phyloP scores from a whole-genome alignment of 495 filamentous ascomycete genomes.

The Usnea hakonensis region DNA sequence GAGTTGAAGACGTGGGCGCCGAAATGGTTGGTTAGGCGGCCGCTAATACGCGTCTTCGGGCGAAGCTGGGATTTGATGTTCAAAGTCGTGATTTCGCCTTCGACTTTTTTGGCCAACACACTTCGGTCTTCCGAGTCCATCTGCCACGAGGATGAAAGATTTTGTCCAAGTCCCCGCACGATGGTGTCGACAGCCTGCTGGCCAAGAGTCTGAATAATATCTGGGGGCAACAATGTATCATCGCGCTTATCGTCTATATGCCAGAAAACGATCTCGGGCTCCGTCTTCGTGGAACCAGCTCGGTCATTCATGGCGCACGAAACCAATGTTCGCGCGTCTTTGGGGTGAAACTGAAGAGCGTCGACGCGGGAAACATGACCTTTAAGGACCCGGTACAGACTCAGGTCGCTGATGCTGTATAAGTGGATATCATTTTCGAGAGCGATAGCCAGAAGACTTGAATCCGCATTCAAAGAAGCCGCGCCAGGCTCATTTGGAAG shows the following conservation, averaged over 20 bases:
- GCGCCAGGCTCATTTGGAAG: not conserved
- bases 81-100: not conserved
- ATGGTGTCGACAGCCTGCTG: not conserved
- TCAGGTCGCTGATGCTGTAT: not conserved
- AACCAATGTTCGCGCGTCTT: not conserved
- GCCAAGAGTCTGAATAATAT: not conserved
- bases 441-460: not conserved
- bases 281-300: not conserved
- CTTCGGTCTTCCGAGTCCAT: not conserved
- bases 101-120: not conserved
- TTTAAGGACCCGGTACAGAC: not conserved
- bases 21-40: not conserved
- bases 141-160: not conserved
- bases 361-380: slow-evolving; percentile 8
- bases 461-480: slow-evolving; percentile 4
- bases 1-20: slow-evolving; percentile 4
- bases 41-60: not conserved
- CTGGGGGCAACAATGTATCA: not conserved
- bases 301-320: slow-evolving; percentile 5
- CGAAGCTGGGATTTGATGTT: not conserved
- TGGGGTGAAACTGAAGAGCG: slow-evolving; percentile 1
- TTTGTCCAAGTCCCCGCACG: not conserved
- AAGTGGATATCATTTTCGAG: not conserved
- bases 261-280: slow-evolving; percentile 10
- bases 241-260: slow-evolving; percentile 1